Evolutionary conservation across 306 rosid species (phyloP).

Genomic region (Rosa multiflora): DNA sequence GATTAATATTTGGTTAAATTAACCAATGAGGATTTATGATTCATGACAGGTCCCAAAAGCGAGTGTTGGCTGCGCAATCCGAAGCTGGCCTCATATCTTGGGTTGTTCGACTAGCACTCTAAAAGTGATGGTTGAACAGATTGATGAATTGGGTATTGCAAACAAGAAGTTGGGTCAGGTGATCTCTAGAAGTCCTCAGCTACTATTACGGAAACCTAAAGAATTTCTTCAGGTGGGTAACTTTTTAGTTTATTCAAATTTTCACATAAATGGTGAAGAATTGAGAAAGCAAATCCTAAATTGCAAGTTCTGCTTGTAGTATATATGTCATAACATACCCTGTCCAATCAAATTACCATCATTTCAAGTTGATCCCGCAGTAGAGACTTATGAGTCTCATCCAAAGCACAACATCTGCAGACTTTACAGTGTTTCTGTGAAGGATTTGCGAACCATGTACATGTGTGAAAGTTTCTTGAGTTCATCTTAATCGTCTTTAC

Average conservation of each 20-base stretch:
- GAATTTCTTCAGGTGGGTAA: slow-evolving; percentile 67
- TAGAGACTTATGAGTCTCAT: background rate
- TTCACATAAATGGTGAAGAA: background rate
- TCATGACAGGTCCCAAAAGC: slow-evolving; percentile 59
- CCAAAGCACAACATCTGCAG: background rate
- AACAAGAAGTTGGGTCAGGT: slow-evolving; percentile 62
- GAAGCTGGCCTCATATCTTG: slow-evolving; percentile 80
- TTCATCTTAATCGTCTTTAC: background rate
- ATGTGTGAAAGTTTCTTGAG: background rate
- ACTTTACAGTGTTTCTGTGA: background rate
- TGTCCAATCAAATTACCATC: background rate
- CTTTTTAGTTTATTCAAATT: slow-evolving; percentile 23
- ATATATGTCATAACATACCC: background rate
- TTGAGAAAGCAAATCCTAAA: background rate
- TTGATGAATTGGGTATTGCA: slow-evolving; percentile 60
- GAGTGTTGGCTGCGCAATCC: slow-evolving; percentile 52
- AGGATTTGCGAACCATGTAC: background rate
- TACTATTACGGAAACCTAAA: slow-evolving; percentile 57
- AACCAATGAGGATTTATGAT: slow-evolving; percentile 18
- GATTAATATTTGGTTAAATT: slow-evolving; percentile 12
- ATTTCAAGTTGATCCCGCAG: background rate
- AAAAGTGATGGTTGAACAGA: slow-evolving; percentile 58
- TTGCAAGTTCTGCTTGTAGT: background rate
- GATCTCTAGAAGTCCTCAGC: slow-evolving; percentile 75
- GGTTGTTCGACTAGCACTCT: slow-evolving; percentile 77